A percentile compares a stretch with the other conserved stretches of the same genome.
phyloP scores from a whole-genome alignment of 1,139 yeast genomes.

The Hansenula anomala region DNA sequence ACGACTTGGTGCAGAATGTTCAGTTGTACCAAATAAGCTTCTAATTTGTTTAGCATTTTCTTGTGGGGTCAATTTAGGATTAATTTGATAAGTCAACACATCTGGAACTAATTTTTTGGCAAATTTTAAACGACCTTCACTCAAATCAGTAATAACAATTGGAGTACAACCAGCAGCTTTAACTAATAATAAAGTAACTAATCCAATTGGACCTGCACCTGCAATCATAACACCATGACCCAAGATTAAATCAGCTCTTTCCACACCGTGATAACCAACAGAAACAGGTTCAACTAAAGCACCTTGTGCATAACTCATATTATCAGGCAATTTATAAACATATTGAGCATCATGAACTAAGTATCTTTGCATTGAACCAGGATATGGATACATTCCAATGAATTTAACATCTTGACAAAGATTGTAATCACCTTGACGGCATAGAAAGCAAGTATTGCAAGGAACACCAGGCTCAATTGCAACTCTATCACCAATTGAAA shows the following conservation, averaged over 20 bases:
- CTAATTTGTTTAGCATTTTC: constrained; percentile 25
- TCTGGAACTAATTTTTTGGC: constrained; percentile 23
- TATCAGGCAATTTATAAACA: constrained; percentile 69
- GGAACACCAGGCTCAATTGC: constrained; percentile 85
- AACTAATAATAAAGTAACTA: constrained; percentile 71
- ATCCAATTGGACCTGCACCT: constrained; percentile 91
- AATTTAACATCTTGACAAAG: constrained; percentile 75
- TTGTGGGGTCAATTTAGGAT: constrained; percentile 15
- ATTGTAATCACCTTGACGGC: constrained; percentile 68
- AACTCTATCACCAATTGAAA: constrained; percentile 68
- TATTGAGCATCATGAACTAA: constrained; percentile 64
- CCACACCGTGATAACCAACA: constrained; percentile 77
- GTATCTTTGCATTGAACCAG: constrained; percentile 62
- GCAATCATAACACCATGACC: constrained; percentile 72
- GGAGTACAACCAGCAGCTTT: constrained; percentile 72
- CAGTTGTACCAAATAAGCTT: constrained; percentile 20
- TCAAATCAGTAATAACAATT: constrained; percentile 19
- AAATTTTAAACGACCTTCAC: constrained; percentile 16
- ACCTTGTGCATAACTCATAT: constrained; percentile 72
- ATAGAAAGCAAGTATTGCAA: constrained; percentile 63
- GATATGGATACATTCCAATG: constrained; percentile 77
- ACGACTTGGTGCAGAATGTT: constrained; percentile 23
- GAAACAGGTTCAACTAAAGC: constrained; percentile 81
- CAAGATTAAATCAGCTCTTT: constrained; percentile 53
- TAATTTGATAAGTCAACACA: constrained; percentile 25